Conservation (phyloP, 1,139 yeast species). For the Protomyces lactucae-debilis region DNA sequence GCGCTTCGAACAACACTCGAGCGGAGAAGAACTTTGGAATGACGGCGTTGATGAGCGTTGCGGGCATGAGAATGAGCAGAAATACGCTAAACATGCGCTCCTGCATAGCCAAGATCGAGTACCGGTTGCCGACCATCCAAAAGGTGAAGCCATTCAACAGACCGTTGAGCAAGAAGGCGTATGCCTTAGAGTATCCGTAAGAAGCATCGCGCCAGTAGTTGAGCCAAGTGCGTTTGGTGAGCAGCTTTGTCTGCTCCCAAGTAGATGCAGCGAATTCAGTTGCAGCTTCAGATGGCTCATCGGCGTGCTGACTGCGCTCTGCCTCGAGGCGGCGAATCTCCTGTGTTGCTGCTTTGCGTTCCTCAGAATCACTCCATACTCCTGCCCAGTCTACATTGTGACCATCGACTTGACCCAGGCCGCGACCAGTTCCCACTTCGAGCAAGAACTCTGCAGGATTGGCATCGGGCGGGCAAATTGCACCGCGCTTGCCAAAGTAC, state of each 20-base stretch:
- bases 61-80: conserved; percentile 51
- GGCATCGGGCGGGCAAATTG: conserved; percentile 60
- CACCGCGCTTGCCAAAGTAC: conserved; percentile 68
- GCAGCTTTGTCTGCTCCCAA: conserved; percentile 50
- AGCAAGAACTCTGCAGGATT: conserved; percentile 84
- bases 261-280: conserved; percentile 44
- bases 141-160: conserved; percentile 54
- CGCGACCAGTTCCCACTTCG: conserved; percentile 66
- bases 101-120: conserved; percentile 49
- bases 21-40: conserved; percentile 46
- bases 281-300: conserved; percentile 5
- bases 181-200: conserved; percentile 62
- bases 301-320: conserved; percentile 28
- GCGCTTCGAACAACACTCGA: conserved; percentile 55
- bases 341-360: conserved; percentile 45
- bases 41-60: conserved; percentile 55
- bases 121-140: conserved; percentile 45
- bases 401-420: conserved; percentile 59
- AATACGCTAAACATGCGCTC: conserved; percentile 52
- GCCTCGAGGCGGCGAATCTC: conserved; percentile 33
- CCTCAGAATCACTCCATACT: conserved; percentile 60
- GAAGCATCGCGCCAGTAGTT: conserved; percentile 72
- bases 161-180: conserved; percentile 48
- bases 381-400: conserved; percentile 60
- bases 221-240: conserved; percentile 51